Conservation (phyloP, 1,284 basidiomycete species). For the Taiwanofungus camphoratus region DNA sequence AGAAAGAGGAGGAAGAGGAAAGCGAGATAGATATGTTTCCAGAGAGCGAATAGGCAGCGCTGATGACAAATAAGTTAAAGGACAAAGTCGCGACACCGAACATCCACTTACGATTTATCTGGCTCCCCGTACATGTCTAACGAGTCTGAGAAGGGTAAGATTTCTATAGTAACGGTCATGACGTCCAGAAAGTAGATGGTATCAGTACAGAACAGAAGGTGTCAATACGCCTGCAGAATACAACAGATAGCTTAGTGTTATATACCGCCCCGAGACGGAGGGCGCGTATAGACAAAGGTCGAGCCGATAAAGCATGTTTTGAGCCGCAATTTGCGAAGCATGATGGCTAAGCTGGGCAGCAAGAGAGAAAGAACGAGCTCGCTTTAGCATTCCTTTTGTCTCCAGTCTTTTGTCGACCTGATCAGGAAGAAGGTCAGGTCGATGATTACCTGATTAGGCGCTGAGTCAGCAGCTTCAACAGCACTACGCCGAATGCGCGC, state of each 20-base stretch:
- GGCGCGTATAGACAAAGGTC: neutral
- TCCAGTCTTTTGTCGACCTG: slow-evolving; percentile 16
- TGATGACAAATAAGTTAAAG: slow-evolving; percentile 8
- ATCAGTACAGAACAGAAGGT: neutral
- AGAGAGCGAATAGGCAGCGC: slow-evolving; percentile 72
- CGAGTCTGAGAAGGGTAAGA: slow-evolving; percentile 46
- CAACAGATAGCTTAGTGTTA: neutral
- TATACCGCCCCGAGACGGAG: slow-evolving; percentile 17
- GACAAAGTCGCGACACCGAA: neutral
- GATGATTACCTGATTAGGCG: slow-evolving; percentile 9
- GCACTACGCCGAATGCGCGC: neutral
- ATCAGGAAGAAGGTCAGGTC: slow-evolving; percentile 15
- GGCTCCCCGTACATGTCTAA: slow-evolving; percentile 56
- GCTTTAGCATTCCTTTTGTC: slow-evolving; percentile 21
- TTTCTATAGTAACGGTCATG: slow-evolving; percentile 62
- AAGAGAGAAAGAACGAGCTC: slow-evolving; percentile 9
- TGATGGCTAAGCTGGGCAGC: neutral
- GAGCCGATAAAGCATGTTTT: slow-evolving; percentile 1
- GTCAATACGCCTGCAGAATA: neutral
- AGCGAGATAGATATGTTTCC: slow-evolving; percentile 63
- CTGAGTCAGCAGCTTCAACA: slow-evolving; percentile 9
- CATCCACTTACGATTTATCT: slow-evolving; percentile 52
- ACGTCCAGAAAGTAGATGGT: slow-evolving; percentile 10
- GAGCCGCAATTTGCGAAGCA: neutral
- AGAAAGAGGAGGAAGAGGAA: slow-evolving; percentile 42